Evolutionary conservation across 2,329 filamentous ascomycete genomes (phyloP).

Genomic region (Alternaria tenuissima): DNA sequence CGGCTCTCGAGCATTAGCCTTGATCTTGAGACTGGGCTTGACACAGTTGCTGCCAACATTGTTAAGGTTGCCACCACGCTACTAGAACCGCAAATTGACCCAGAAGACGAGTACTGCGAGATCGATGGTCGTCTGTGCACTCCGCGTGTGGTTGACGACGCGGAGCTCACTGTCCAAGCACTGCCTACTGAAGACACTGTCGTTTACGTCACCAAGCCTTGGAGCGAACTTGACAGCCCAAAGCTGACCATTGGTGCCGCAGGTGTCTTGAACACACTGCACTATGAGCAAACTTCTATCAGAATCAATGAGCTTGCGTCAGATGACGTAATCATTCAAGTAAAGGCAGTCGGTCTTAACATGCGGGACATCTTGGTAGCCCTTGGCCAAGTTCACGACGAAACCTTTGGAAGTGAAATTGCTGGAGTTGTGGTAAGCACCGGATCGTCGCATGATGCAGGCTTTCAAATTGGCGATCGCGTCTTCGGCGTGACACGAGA

Average conservation of each 20-base stretch:
- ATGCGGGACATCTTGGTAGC: slow-evolving; percentile 28
- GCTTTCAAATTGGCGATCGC: slow-evolving; percentile 13
- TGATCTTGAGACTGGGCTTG: not conserved
- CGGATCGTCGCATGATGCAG: not conserved
- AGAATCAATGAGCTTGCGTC: slow-evolving; percentile 1
- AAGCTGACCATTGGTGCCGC: slow-evolving; percentile 20
- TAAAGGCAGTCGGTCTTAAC: slow-evolving; percentile 28
- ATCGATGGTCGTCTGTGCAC: slow-evolving; percentile 11
- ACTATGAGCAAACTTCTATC: slow-evolving; percentile 16
- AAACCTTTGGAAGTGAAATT: slow-evolving; percentile 22
- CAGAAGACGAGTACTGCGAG: slow-evolving; percentile 24
- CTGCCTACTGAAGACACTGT: not conserved
- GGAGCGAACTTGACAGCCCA: slow-evolving; percentile 18
- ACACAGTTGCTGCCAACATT: slow-evolving; percentile 4
- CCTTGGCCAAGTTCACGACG: slow-evolving; percentile 37
- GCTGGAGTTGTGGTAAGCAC: slow-evolving; percentile 24
- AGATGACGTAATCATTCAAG: slow-evolving; percentile 26
- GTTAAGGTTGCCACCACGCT: slow-evolving; percentile 3
- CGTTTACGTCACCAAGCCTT: slow-evolving; percentile 23
- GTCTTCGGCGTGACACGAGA: slow-evolving; percentile 21
- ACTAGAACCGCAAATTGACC: not conserved
- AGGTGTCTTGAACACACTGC: slow-evolving; percentile 24
- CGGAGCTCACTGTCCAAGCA: slow-evolving; percentile 1
- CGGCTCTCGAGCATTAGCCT: slow-evolving; percentile 18
- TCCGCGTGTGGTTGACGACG: slow-evolving; percentile 19